Conservation (phyloP, 2,329 filamentous ascomycete genomes). For the Periconia digitata region DNA sequence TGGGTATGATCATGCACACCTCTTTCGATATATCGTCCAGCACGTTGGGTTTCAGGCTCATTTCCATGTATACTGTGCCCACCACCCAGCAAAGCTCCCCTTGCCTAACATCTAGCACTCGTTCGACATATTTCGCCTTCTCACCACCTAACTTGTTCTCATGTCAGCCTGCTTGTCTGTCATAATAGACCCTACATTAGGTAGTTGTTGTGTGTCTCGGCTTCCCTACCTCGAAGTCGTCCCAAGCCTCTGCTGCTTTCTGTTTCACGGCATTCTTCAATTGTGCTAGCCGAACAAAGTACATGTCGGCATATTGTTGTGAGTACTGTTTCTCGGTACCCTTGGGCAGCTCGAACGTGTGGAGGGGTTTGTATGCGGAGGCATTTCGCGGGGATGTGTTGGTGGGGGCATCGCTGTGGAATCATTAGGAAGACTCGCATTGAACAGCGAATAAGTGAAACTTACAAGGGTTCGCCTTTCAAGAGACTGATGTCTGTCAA, state of each 20-base stretch:
- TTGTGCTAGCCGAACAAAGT: slow-evolving; percentile 86
- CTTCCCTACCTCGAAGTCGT: slow-evolving; percentile 62
- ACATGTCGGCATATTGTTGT: slow-evolving; percentile 97
- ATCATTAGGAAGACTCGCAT: slow-evolving; percentile 12
- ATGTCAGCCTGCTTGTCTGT: slow-evolving; percentile 11
- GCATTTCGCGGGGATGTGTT: slow-evolving; percentile 28
- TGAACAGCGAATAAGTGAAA: neutral
- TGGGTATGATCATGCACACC: slow-evolving; percentile 48
- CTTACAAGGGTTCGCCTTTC: slow-evolving; percentile 33
- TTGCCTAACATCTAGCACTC: slow-evolving; percentile 93
- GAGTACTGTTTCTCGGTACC: slow-evolving; percentile 70
- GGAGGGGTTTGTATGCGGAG: slow-evolving; percentile 71
- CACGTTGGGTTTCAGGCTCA: slow-evolving; percentile 94
- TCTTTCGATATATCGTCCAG: slow-evolving; percentile 93
- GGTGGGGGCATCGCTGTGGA: slow-evolving; percentile 27
- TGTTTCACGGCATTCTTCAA: slow-evolving; percentile 82
- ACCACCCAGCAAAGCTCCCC: slow-evolving; percentile 94
- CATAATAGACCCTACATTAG: neutral
- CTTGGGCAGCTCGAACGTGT: slow-evolving; percentile 72
- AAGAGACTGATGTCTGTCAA: slow-evolving; percentile 24
- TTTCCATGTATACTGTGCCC: slow-evolving; percentile 95
- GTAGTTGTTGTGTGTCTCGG: too few species aligned
- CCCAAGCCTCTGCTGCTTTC: slow-evolving; percentile 75
- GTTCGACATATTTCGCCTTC: slow-evolving; percentile 72
- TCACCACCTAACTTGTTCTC: slow-evolving; percentile 66